Conservation (phyloP, 2,329 filamentous ascomycete genomes). For the Alternaria longipes region DNA sequence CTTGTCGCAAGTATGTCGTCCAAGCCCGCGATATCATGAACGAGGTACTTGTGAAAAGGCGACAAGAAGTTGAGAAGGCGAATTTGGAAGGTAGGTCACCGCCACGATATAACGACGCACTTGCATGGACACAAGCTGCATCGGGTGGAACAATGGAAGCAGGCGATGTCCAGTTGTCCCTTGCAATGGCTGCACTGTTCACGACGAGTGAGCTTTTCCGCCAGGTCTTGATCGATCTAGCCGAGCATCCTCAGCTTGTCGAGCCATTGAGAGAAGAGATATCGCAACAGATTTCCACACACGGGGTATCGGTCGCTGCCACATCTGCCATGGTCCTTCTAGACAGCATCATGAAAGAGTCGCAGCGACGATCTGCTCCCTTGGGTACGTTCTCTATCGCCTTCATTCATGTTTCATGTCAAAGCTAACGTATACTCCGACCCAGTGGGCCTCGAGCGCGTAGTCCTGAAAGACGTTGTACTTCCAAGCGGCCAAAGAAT, state of each 20-base stretch:
- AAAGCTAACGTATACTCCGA: too few species aligned
- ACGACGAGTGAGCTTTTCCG: conserved; percentile 7
- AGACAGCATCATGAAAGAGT: conserved; percentile 8
- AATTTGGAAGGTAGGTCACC: too few species aligned
- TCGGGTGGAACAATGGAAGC: not conserved
- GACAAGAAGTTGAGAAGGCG: too few species aligned
- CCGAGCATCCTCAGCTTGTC: not conserved
- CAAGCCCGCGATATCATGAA: too few species aligned
- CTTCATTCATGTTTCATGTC: not conserved
- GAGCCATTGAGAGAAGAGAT: not conserved
- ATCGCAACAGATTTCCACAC: too few species aligned
- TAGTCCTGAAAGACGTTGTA: too few species aligned
- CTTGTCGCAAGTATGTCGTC: too few species aligned
- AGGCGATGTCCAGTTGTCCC: conserved; percentile 5
- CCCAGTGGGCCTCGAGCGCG: too few species aligned
- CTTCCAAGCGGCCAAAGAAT: too few species aligned
- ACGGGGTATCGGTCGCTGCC: not conserved
- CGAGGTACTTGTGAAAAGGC: too few species aligned
- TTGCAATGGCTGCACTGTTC: not conserved
- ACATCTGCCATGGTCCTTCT: conserved; percentile 3
- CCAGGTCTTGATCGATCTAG: conserved; percentile 4
- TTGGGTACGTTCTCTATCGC: not conserved
- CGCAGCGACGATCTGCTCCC: not conserved
- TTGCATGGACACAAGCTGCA: too few species aligned
- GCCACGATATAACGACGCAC: too few species aligned